These are phyloP conservation scores for Inonotus hispidus DNA, from an alignment of 1,284 basidiomycete species.

Conservation along the genomic window DNA sequence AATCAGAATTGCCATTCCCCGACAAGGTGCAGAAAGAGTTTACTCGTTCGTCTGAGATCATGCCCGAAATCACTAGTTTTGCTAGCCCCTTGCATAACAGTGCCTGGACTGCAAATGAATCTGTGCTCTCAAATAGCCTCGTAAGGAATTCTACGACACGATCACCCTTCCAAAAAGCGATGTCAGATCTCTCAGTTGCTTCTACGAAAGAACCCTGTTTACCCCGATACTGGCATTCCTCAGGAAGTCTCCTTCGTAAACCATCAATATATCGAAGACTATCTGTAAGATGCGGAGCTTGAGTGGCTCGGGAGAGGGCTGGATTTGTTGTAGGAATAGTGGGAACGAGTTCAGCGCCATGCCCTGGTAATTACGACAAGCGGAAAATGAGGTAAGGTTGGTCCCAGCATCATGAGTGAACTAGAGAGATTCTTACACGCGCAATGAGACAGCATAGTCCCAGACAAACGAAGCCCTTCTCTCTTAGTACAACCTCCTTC, in stretches of 20 bases:
- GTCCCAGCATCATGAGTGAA: neutral
- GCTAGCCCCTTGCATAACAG: conserved; percentile 80
- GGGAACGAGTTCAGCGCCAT: conserved; percentile 92
- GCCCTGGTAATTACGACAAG: conserved; percentile 39
- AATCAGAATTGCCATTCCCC: neutral
- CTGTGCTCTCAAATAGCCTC: conserved; percentile 70
- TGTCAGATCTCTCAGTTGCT: neutral
- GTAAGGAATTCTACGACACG: conserved; percentile 73
- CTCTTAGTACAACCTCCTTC: conserved; percentile 49
- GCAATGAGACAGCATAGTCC: conserved; percentile 47
- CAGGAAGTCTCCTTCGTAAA: conserved; percentile 80
- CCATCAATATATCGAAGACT: conserved; percentile 87
- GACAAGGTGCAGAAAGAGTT: neutral
- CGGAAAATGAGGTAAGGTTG: too few species aligned
- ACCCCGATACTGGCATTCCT: conserved; percentile 50
- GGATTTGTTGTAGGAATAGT: conserved; percentile 84
- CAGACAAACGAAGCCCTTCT: conserved; percentile 50
- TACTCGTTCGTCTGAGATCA: conserved; percentile 72
- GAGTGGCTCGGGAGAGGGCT: conserved; percentile 71
- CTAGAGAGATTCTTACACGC: conserved; percentile 36
- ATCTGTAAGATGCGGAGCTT: conserved; percentile 81
- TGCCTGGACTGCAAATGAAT: conserved; percentile 74
- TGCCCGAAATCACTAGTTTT: conserved; percentile 86
- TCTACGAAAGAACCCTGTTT: conserved; percentile 21
- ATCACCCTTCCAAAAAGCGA: conserved; percentile 50